Conservation (phyloP, 768 basidiomycete species). For the Russula sp. region DNA sequence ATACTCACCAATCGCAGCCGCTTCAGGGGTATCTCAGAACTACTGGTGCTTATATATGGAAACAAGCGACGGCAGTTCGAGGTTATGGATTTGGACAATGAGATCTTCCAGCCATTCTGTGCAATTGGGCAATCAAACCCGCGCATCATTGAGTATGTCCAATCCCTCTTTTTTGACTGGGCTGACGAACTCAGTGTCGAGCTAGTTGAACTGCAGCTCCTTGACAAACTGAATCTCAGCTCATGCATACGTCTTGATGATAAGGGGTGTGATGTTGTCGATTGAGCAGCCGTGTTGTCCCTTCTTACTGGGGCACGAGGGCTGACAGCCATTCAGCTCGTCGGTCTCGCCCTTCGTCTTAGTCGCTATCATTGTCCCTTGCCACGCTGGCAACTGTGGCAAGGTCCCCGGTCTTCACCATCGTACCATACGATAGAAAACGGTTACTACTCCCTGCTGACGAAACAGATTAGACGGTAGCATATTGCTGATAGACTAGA, state of each 20-base stretch:
- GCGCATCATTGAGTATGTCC: constrained; percentile 82
- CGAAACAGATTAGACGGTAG: too few species aligned
- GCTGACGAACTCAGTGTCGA: constrained; percentile 61
- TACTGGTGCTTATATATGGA: constrained; percentile 76
- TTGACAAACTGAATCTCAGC: constrained; percentile 59
- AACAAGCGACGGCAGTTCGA: constrained; percentile 44
- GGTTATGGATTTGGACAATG: constrained; percentile 41
- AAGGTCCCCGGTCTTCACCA: too few species aligned
- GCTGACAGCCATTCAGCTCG: too few species aligned
- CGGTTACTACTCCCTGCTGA: too few species aligned
- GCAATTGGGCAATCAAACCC: constrained; percentile 79
- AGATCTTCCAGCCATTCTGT: constrained; percentile 51
- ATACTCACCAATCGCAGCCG: too few species aligned
- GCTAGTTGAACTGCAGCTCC: constrained; percentile 55
- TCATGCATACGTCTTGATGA: constrained; percentile 63
- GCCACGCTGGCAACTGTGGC: too few species aligned
- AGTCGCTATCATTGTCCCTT: too few species aligned
- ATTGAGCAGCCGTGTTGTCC: constrained; percentile 61
- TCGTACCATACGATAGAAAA: too few species aligned
- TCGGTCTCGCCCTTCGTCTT: too few species aligned
- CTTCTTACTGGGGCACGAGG: constrained; percentile 59
- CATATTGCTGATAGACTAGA: too few species aligned
- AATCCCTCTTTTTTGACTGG: constrained; percentile 87
- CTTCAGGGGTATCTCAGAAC: constrained; percentile 60
- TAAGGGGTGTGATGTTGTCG: constrained; percentile 78